These are phyloP conservation scores for Nakaseomyces sp. DNA, from an alignment of 1,139 yeast species.

Conservation along the genomic window DNA sequence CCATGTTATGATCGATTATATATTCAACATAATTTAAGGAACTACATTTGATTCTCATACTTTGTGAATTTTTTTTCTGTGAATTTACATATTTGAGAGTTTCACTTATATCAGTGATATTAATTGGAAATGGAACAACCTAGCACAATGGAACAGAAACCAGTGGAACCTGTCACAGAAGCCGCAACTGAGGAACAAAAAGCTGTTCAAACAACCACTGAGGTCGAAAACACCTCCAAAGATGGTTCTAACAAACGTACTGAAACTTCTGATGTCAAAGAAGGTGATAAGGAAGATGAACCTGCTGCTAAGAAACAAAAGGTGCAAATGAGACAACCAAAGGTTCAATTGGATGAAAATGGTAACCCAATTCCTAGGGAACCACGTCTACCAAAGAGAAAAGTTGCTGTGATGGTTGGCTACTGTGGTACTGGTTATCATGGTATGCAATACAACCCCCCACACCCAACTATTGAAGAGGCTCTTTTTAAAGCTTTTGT, in stretches of 20 bases:
- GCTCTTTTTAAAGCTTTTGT: slow-evolving; percentile 82
- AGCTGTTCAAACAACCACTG: neutral
- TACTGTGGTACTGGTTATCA: slow-evolving; percentile 98
- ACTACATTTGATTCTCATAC: too few relatives aligned
- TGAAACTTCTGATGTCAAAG: slow-evolving; percentile 25
- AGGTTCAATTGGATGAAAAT: slow-evolving; percentile 42
- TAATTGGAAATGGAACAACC: too few relatives aligned
- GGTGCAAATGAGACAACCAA: slow-evolving; percentile 21
- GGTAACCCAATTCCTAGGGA: slow-evolving; percentile 49
- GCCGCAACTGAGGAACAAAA: neutral
- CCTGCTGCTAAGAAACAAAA: slow-evolving; percentile 25
- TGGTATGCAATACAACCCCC: slow-evolving; percentile 94
- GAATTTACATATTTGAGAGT: too few relatives aligned
- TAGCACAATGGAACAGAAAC: neutral
- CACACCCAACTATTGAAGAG: slow-evolving; percentile 82
- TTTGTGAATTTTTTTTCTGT: too few relatives aligned
- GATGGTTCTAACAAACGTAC: slow-evolving; percentile 32
- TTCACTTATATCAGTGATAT: too few relatives aligned
- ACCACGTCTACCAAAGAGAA: slow-evolving; percentile 38
- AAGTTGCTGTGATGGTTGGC: slow-evolving; percentile 89
- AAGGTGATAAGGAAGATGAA: slow-evolving; percentile 21
- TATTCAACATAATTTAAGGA: too few relatives aligned
- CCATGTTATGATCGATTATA: too few relatives aligned
- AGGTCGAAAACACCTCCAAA: slow-evolving; percentile 9
- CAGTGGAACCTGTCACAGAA: neutral